These are phyloP conservation scores for Neoscytalidium dimidiatum DNA, from an alignment of 2,329 filamentous ascomycete genomes.

Conservation along the genomic window DNA sequence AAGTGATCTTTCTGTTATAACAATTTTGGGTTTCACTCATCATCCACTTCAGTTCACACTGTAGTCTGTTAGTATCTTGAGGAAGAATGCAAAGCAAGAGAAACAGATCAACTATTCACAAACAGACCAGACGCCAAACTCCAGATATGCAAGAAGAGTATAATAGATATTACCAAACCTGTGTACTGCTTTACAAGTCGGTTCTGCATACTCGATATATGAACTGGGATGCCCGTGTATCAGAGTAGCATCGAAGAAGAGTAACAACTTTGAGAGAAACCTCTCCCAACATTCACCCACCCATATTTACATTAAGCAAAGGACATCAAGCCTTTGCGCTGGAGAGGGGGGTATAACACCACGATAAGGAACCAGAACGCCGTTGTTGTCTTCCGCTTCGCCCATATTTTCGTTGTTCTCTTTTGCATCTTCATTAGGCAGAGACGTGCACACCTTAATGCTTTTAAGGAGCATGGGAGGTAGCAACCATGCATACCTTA, in stretches of 20 bases:
- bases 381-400: not conserved
- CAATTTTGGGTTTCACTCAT: no score
- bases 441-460: not conserved
- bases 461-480: not conserved
- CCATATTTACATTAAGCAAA: constrained; percentile 15
- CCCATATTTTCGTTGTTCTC: not conserved
- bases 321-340: not conserved
- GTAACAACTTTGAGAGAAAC: not conserved
- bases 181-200: not conserved
- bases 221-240: not conserved
- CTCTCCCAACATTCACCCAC: not conserved
- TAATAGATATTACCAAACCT: constrained; percentile 10
- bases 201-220: not conserved
- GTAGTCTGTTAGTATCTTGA: no score
- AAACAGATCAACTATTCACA: not conserved
- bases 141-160: not conserved
- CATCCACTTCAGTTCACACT: no score
- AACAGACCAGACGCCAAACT: not conserved
- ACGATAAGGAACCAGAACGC: constrained; percentile 7
- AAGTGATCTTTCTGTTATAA: no score
- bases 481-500: not conserved
- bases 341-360: constrained; percentile 11
- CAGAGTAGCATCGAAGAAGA: not conserved
- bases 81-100: not conserved
- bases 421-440: constrained; percentile 1